Evolutionary conservation across 2,329 filamentous ascomycete genomes (phyloP), one percentile per base, ranked within the genome.

Genomic region (Curvularia spicifera): DNA sequence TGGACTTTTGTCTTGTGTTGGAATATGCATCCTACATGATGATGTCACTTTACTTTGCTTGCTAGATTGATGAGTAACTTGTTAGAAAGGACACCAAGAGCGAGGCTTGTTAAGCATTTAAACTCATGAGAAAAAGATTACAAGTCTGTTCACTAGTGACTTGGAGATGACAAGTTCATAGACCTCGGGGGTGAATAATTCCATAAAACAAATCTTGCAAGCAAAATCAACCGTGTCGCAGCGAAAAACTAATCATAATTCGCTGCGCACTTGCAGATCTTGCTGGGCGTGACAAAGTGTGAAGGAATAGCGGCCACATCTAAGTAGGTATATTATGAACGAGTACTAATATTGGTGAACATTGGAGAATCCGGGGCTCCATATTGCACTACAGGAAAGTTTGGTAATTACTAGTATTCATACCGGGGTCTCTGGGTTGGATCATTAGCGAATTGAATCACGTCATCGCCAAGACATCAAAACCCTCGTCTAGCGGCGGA

Each of bases 381-480:
- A 8, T 9, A 29, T 28, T 31, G 2, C 13, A 43, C 13, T 29
- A 12, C 10, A 43, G 4, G 22, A 15, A 39, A 28, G 33, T 29
- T 50, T 40, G 15, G 33, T 28, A 29, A 33, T 15, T 22, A 28
- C 4, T 6, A 31, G 29, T 31, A 31, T 12, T 12, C 20, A 10
- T 22, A n/a, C 31, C 20, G 26, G 24, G 24, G 8, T 28, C 26
- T 10, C 26, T 31, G n/a, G 35, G 18, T 15, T 26, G 13, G 12
- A 7, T 7, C 35, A 45, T 37, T 37, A 57, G 54, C 49, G 40
- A 51, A 51, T 52, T 52, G 20, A 57, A 69, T 67, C 68, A 71
- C 71, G 72, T 71, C 71, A 70, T 73, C 50, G 68, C 69, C 66
- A 70, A 70, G 69, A 51, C 51, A 49, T 57, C 45, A 53, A 48